A percentile compares a stretch with the other conserved stretches of the same genome.
These are phyloP conservation scores for Gremmenia infestans DNA, from an alignment of 2,329 filamentous ascomycete genomes.

Conservation along the genomic window DNA sequence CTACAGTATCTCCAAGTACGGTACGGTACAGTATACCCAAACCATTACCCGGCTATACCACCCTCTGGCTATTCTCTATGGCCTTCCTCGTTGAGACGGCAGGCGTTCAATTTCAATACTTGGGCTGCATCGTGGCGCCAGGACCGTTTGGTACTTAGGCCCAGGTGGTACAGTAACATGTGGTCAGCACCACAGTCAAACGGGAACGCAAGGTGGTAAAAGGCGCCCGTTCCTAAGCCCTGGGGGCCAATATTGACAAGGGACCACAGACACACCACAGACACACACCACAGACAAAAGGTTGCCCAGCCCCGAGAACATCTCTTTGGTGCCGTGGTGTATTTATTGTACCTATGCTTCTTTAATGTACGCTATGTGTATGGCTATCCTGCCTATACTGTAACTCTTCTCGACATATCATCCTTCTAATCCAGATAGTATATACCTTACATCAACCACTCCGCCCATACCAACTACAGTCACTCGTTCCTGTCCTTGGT, in stretches of 20 bases:
- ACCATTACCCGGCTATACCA: too few species aligned
- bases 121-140: not conserved
- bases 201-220: not conserved
- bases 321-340: not conserved
- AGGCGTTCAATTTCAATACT: not conserved
- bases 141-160: not conserved
- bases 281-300: not conserved
- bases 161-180: not conserved
- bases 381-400: not conserved
- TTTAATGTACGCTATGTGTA: not conserved
- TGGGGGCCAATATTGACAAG: not conserved
- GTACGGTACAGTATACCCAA: too few species aligned
- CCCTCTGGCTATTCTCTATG: too few species aligned
- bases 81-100: too few species aligned
- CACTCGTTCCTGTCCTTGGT: conserved; percentile 25
- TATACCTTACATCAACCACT: not conserved
- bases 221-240: not conserved
- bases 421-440: not conserved
- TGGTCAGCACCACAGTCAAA: not conserved
- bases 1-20: too few species aligned
- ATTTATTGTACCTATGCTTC: not conserved
- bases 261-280: not conserved
- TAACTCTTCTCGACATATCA: not conserved
- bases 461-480: conserved; percentile 25
- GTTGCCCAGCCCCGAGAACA: not conserved